Conservation (phyloP, 345 rosid genomes). For the Salix exigua region DNA sequence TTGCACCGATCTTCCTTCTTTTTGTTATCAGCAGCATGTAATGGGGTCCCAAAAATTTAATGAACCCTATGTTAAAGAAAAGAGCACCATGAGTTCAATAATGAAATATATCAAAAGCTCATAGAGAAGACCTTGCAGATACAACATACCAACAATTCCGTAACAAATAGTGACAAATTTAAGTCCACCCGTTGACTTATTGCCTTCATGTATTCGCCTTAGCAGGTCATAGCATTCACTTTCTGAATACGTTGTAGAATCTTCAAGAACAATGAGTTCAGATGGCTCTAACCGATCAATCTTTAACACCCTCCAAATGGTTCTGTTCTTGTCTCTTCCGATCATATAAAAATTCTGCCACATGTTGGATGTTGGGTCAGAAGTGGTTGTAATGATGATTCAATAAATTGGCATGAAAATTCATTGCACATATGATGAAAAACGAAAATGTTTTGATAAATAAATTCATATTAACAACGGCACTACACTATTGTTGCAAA, state of each 20-base stretch:
- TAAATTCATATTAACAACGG: neutral
- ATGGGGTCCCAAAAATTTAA: slow-evolving; percentile 89
- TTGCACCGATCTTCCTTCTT: slow-evolving; percentile 79
- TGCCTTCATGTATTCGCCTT: slow-evolving; percentile 76
- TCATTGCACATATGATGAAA: neutral
- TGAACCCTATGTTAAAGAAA: slow-evolving; percentile 53
- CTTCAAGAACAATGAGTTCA: slow-evolving; percentile 65
- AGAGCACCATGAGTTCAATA: slow-evolving; percentile 3
- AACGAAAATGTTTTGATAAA: neutral
- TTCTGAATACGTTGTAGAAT: slow-evolving; percentile 58
- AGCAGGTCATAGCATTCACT: slow-evolving; percentile 60
- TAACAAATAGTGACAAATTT: slow-evolving; percentile 72
- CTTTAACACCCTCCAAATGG: slow-evolving; percentile 73
- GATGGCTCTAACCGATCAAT: slow-evolving; percentile 66
- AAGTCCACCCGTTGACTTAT: slow-evolving; percentile 76
- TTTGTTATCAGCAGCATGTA: slow-evolving; percentile 88
- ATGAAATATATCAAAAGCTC: neutral
- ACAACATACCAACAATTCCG: slow-evolving; percentile 78
- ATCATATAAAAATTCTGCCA: slow-evolving; percentile 80
- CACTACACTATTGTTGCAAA: neutral
- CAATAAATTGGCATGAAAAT: neutral
- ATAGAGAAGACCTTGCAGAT: neutral
- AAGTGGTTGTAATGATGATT: neutral
- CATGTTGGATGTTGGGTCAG: neutral
- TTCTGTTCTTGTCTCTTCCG: slow-evolving; percentile 72